Evolutionary conservation across 1,284 basidiomycete genomes (phyloP).

Genomic region (Boletellus sp.): DNA sequence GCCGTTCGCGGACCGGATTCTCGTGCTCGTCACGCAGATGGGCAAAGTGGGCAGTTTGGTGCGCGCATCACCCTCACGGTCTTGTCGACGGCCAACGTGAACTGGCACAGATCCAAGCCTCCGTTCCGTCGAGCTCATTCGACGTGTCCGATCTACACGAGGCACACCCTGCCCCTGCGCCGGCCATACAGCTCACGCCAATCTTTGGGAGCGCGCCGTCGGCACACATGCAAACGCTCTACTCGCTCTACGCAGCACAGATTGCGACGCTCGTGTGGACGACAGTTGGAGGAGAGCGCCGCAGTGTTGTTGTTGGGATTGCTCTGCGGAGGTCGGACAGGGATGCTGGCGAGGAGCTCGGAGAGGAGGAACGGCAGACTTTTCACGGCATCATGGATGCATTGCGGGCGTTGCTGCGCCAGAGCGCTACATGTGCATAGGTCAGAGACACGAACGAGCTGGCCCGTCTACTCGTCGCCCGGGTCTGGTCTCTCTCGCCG

Average conservation of each 20-base stretch:
- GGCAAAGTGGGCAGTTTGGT: conserved; percentile 87
- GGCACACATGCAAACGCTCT: conserved; percentile 62
- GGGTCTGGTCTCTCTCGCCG: conserved; percentile 19
- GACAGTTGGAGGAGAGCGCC: conserved; percentile 42
- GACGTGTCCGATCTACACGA: neutral
- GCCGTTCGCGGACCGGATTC: conserved; percentile 70
- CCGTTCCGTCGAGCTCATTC: conserved; percentile 55
- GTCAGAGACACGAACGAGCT: no score
- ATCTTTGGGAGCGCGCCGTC: conserved; percentile 73
- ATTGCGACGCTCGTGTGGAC: conserved; percentile 84
- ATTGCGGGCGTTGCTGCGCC: neutral
- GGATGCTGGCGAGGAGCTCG: conserved; percentile 33
- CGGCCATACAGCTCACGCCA: conserved; percentile 70
- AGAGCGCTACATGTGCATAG: no score
- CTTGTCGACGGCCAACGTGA: no score
- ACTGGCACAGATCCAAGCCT: conserved; percentile 69
- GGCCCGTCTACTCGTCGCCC: no score
- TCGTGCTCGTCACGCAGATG: conserved; percentile 82
- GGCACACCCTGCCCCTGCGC: conserved; percentile 62
- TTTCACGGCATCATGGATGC: conserved; percentile 66
- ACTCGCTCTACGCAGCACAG: conserved; percentile 82
- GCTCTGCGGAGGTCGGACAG: conserved; percentile 48
- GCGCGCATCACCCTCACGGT: conserved; percentile 21
- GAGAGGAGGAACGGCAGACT: conserved; percentile 49
- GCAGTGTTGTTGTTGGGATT: conserved; percentile 65